Percentiles rank a stretch among this genome's conserved stretches.
phyloP scores from a whole-genome alignment of 2,329 filamentous ascomycete species.

The Chaetomiaceae sp. region DNA sequence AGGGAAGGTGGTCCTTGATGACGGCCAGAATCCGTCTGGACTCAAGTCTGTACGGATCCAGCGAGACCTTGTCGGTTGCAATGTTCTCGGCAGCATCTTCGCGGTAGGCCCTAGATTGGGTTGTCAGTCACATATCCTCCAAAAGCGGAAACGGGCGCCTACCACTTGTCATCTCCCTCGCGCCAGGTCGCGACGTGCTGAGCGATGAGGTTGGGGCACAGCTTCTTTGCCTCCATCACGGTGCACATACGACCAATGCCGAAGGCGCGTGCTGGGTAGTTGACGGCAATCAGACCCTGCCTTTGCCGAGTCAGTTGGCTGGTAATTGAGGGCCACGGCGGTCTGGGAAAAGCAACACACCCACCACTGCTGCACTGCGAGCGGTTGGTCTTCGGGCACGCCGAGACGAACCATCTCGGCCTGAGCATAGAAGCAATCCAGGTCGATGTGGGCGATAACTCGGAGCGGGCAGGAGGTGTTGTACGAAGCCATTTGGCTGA shows the following conservation, averaged over 20 bases:
- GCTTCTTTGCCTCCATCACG: constrained; percentile 74
- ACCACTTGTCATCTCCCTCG: constrained; percentile 81
- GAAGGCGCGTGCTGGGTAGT: constrained; percentile 82
- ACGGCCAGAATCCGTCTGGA: constrained; percentile 75
- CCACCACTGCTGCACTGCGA: constrained; percentile 91
- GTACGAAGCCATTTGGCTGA: constrained; percentile 69
- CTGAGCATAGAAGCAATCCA: constrained; percentile 97
- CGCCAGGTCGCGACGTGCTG: constrained; percentile 96
- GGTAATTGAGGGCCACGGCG: not conserved
- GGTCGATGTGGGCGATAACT: constrained; percentile 85
- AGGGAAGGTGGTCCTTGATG: constrained; percentile 70
- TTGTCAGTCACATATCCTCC: not conserved
- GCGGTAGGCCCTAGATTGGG: constrained; percentile 61
- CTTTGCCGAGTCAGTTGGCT: constrained; percentile 36
- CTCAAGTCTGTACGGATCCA: constrained; percentile 86
- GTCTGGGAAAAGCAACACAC: not conserved
- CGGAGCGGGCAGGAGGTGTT: constrained; percentile 72
- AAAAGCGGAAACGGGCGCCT: not conserved
- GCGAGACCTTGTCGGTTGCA: constrained; percentile 83
- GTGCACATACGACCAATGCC: constrained; percentile 78
- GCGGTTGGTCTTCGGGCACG: constrained; percentile 67
- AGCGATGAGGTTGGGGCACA: constrained; percentile 76
- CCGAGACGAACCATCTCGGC: constrained; percentile 88
- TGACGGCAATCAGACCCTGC: constrained; percentile 92
- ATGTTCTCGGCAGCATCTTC: constrained; percentile 76